Evolutionary conservation across 2,329 filamentous ascomycete species (phyloP).

Genomic region (Onygenales sp.): DNA sequence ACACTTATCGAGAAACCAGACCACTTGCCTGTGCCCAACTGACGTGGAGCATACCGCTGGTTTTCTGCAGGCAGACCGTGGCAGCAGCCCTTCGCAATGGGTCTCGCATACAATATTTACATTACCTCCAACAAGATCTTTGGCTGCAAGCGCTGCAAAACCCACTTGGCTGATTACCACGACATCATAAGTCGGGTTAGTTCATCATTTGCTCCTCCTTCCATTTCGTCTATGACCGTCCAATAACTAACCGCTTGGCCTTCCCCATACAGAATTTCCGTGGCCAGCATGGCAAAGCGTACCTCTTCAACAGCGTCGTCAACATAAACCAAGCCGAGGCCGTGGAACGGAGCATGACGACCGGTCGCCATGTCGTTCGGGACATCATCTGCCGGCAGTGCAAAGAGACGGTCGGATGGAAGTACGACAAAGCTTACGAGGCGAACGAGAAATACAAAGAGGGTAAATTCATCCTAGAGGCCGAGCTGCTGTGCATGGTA

Average conservation of each 20-base stretch:
- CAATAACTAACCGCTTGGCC: conserved; percentile 5
- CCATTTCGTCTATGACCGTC: neutral
- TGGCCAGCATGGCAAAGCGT: conserved; percentile 95
- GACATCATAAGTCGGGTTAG: conserved; percentile 89
- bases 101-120: conserved; percentile 84
- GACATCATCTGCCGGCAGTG: conserved; percentile 90
- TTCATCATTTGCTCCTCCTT: conserved; percentile 8
- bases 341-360: conserved; percentile 97
- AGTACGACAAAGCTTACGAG: conserved; percentile 97
- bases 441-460: conserved; percentile 94
- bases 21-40: conserved; percentile 1
- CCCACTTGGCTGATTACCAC: conserved; percentile 88
- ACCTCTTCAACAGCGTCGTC: conserved; percentile 88
- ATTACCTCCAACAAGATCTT: conserved; percentile 80
- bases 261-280: conserved; percentile 69
- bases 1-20: neutral
- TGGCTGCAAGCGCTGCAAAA: conserved; percentile 90
- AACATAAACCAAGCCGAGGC: conserved; percentile 74
- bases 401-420: conserved; percentile 91
- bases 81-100: conserved; percentile 47
- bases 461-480: conserved; percentile 94
- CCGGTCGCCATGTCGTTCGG: conserved; percentile 83
- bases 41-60: neutral
- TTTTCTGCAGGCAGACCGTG: conserved; percentile 5
- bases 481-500: conserved; percentile 80